phyloP scores from a whole-genome alignment of 2,329 filamentous ascomycete species.

The Epichloe aotearoae region DNA sequence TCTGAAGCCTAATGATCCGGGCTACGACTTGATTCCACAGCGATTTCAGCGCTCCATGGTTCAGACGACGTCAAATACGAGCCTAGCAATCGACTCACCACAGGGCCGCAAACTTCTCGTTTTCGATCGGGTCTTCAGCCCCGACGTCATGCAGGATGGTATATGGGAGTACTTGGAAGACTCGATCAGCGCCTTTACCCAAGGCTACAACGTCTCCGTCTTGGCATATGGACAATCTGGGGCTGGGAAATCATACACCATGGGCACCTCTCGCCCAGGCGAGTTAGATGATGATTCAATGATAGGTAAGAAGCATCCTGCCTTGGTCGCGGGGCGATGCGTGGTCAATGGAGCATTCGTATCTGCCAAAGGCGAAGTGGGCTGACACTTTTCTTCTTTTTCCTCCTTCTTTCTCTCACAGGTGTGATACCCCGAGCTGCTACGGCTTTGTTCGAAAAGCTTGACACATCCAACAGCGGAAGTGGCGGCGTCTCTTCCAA shows the following conservation, averaged over 20 bases:
- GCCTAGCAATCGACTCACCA: constrained; percentile 74
- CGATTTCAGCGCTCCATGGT: constrained; percentile 89
- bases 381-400: not conserved
- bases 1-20: constrained; percentile 70
- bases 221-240: constrained; percentile 96
- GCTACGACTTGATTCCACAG: constrained; percentile 88
- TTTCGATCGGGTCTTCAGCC: constrained; percentile 86
- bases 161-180: constrained; percentile 91
- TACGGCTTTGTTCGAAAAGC: constrained; percentile 71
- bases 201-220: constrained; percentile 97
- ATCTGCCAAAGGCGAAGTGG: not conserved
- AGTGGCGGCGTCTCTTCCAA: constrained; percentile 40
- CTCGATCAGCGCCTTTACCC: constrained; percentile 77
- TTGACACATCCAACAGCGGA: constrained; percentile 48
- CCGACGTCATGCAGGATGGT: constrained; percentile 73
- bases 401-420: constrained; percentile 19
- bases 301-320: constrained; percentile 49
- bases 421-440: constrained; percentile 94
- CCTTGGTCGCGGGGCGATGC: not conserved
- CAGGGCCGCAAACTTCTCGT: constrained; percentile 92
- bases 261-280: constrained; percentile 81
- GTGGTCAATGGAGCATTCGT: not conserved
- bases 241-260: constrained; percentile 95
- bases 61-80: constrained; percentile 76
- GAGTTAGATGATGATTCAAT: constrained; percentile 58